A percentile compares a stretch with the other conserved stretches of the same genome.
Evolutionary conservation across 257 asterid genomes (phyloP).

Genomic region (Ilex aquifolium): DNA sequence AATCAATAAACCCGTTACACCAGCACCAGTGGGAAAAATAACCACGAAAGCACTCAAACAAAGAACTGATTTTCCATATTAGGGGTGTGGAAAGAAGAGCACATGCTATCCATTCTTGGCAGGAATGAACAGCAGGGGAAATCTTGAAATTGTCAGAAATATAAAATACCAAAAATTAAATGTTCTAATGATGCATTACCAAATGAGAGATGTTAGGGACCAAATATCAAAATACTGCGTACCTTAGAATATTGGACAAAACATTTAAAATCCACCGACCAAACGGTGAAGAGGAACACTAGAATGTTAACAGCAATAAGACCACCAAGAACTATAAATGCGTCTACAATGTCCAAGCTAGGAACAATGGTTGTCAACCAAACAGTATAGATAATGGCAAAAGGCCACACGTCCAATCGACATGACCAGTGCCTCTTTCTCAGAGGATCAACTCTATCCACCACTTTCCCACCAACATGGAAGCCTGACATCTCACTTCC

Average conservation of each 20-base stretch:
- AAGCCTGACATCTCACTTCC: conserved; percentile 55
- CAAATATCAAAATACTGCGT: neutral
- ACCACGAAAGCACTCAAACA: too few species aligned
- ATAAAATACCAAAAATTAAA: too few species aligned
- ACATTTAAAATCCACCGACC: conserved; percentile 91
- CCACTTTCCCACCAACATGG: conserved; percentile 93
- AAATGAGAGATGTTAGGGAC: neutral
- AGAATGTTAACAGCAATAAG: conserved; percentile 54
- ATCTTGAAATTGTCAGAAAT: too few species aligned
- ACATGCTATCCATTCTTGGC: too few species aligned
- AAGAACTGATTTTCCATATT: too few species aligned
- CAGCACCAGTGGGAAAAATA: too few species aligned
- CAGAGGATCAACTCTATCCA: conserved; percentile 80
- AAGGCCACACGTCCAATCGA: conserved; percentile 93
- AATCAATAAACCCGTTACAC: too few species aligned
- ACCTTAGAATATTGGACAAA: conserved; percentile 86
- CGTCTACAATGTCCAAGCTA: conserved; percentile 76
- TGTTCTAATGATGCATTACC: too few species aligned
- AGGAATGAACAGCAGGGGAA: too few species aligned
- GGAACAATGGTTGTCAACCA: conserved; percentile 77
- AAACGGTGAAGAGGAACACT: conserved; percentile 82
- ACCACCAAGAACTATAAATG: conserved; percentile 65
- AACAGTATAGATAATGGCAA: conserved; percentile 53
- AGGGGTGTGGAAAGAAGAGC: too few species aligned
- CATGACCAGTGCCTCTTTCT: conserved; percentile 74